Percentiles rank a stretch among this genome's conserved stretches.
phyloP scores from a whole-genome alignment of 1,284 basidiomycete genomes.

The Tilletiopsis washingtonensis region DNA sequence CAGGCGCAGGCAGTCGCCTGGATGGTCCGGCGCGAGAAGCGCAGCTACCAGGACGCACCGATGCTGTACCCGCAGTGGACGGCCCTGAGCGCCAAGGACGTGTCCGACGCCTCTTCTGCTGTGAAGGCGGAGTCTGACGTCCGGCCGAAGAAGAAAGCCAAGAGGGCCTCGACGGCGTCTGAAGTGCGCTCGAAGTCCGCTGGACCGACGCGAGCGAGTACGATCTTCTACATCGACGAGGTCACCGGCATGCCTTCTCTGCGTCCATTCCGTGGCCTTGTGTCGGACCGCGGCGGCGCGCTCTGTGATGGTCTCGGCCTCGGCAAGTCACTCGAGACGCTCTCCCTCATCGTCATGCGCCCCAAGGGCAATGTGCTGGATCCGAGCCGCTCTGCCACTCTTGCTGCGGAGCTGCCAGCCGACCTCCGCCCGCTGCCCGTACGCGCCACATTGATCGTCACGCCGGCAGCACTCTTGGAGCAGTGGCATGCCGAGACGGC shows the following conservation, averaged over 20 bases:
- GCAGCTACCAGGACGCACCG: background rate
- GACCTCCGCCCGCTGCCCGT: conserved; percentile 14
- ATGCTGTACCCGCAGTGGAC: conserved; percentile 3
- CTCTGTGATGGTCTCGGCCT: conserved; percentile 34
- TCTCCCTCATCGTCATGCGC: conserved; percentile 21
- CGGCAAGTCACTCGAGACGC: conserved; percentile 24
- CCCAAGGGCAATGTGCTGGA: conserved; percentile 16
- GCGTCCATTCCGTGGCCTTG: conserved; percentile 16
- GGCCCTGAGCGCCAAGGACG: background rate
- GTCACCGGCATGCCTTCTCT: conserved; percentile 20
- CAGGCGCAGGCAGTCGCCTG: conserved; percentile 3
- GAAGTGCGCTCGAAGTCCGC: too few relatives aligned
- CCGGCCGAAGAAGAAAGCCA: background rate
- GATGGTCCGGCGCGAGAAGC: conserved; percentile 2
- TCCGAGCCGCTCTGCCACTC: conserved; percentile 16
- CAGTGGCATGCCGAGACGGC: conserved; percentile 30
- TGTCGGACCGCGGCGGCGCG: conserved; percentile 21
- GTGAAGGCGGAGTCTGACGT: too few relatives aligned
- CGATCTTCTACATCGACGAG: conserved; percentile 19
- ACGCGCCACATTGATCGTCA: conserved; percentile 23
- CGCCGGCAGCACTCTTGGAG: conserved; percentile 22
- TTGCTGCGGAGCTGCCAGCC: conserved; percentile 11
- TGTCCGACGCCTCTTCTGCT: background rate
- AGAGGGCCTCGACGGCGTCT: too few relatives aligned
- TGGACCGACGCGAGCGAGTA: background rate